Conservation (phyloP, 768 basidiomycete genomes). For the Mycena venus region DNA sequence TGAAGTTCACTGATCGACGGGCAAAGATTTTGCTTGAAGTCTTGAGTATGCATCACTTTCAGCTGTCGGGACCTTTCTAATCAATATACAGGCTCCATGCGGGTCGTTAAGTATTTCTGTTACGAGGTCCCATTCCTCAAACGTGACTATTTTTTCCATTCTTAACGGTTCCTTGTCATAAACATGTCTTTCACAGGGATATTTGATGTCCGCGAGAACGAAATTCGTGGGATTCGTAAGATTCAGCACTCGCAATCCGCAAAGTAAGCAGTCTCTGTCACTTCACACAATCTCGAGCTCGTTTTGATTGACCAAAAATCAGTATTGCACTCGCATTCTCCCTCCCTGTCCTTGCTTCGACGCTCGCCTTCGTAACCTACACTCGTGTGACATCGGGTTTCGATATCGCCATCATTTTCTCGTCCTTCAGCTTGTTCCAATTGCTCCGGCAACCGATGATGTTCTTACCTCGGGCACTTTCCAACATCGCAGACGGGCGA, state of each 20-base stretch:
- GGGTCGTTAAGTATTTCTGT: slow-evolving; percentile 83
- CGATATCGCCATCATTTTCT: slow-evolving; percentile 77
- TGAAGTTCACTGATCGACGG: slow-evolving; percentile 74
- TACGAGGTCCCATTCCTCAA: slow-evolving; percentile 79
- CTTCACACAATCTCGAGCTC: slow-evolving; percentile 3
- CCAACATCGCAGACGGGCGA: slow-evolving; percentile 73
- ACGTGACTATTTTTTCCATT: slow-evolving; percentile 52
- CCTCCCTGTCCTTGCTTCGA: slow-evolving; percentile 74
- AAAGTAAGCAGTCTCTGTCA: slow-evolving; percentile 56
- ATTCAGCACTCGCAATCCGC: slow-evolving; percentile 74
- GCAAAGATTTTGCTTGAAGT: slow-evolving; percentile 77
- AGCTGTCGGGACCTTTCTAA: not conserved
- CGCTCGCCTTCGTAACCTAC: slow-evolving; percentile 77
- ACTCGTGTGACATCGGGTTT: slow-evolving; percentile 65
- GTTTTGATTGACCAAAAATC: slow-evolving; percentile 18
- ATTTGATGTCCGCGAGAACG: slow-evolving; percentile 63
- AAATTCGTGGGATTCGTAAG: slow-evolving; percentile 66
- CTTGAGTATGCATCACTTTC: slow-evolving; percentile 53
- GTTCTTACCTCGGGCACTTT: slow-evolving; percentile 73
- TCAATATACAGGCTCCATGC: slow-evolving; percentile 65
- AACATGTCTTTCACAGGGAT: slow-evolving; percentile 56
- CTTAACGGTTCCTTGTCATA: not conserved
- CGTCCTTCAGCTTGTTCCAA: slow-evolving; percentile 73
- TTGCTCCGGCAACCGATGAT: slow-evolving; percentile 79
- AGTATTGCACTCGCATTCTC: slow-evolving; percentile 70